Conservation (phyloP, 169 alveolate genomes). For the Plasmodium gaboni region DNA sequence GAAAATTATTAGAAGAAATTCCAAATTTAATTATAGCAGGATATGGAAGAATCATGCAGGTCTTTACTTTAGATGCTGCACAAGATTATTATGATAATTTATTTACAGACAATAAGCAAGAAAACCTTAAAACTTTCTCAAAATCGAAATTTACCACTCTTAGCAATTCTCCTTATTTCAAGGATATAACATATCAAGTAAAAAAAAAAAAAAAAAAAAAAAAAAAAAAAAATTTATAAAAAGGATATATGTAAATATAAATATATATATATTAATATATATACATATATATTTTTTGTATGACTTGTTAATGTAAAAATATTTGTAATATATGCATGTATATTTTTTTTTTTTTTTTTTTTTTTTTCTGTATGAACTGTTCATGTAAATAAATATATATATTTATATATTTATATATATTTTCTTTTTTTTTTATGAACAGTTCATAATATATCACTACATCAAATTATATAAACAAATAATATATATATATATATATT, state of each 20-base stretch:
- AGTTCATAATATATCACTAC: neutral
- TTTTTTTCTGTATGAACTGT: neutral
- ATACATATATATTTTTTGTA: neutral
- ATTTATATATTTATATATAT: neutral
- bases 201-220: no score
- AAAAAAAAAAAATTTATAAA: no score
- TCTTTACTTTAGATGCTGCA: constrained; percentile 77
- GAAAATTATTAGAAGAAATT: constrained; percentile 77
- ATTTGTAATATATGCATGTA: neutral
- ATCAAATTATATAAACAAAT: no score
- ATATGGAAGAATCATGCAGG: constrained; percentile 80
- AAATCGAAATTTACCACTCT: constrained; percentile 48
- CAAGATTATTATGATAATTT: constrained; percentile 70
- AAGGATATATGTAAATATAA: no score
- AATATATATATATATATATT: neutral
- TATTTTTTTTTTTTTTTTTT: neutral
- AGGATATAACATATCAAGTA: constrained; percentile 61
- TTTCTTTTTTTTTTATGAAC: neutral
- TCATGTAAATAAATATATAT: neutral
- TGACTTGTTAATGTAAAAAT: neutral
- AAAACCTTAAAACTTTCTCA: constrained; percentile 40
- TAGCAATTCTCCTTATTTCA: constrained; percentile 48
- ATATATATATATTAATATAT: no score
- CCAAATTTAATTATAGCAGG: constrained; percentile 80
- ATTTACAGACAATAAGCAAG: constrained; percentile 30